phyloP scores from a whole-genome alignment of 2,329 filamentous ascomycete species.

The Byssochlamys sp. region DNA sequence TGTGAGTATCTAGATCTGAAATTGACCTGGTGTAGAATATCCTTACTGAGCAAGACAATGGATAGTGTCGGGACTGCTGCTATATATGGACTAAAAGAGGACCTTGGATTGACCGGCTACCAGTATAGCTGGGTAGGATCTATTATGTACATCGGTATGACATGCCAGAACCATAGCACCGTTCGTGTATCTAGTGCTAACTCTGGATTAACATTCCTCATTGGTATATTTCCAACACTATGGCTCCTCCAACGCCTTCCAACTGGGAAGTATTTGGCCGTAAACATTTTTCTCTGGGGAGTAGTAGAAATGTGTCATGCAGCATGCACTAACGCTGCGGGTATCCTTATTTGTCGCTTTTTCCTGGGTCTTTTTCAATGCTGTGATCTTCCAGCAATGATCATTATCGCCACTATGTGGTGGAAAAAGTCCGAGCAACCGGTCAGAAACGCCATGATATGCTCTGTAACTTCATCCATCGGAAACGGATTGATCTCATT shows the following conservation, averaged over 20 bases:
- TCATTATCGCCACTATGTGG: background rate
- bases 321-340: background rate
- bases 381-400: constrained; percentile 1
- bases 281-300: background rate
- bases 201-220: background rate
- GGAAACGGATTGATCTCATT: constrained; percentile 1
- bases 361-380: background rate
- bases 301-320: background rate
- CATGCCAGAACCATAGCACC: background rate
- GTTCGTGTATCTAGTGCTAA: background rate
- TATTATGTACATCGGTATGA: constrained; percentile 14
- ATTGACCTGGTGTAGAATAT: background rate
- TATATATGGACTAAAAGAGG: constrained; percentile 14
- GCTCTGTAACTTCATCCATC: constrained; percentile 1
- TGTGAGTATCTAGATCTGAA: background rate
- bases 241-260: background rate
- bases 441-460: constrained; percentile 2
- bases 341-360: background rate
- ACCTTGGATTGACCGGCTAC: constrained; percentile 12
- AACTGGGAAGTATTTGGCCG: background rate
- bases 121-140: constrained; percentile 17
- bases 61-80: constrained; percentile 6
- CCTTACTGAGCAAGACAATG: background rate
- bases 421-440: background rate
- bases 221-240: background rate